Conservation (phyloP, 2,329 filamentous ascomycete species). For the Colletotrichum simmondsii region DNA sequence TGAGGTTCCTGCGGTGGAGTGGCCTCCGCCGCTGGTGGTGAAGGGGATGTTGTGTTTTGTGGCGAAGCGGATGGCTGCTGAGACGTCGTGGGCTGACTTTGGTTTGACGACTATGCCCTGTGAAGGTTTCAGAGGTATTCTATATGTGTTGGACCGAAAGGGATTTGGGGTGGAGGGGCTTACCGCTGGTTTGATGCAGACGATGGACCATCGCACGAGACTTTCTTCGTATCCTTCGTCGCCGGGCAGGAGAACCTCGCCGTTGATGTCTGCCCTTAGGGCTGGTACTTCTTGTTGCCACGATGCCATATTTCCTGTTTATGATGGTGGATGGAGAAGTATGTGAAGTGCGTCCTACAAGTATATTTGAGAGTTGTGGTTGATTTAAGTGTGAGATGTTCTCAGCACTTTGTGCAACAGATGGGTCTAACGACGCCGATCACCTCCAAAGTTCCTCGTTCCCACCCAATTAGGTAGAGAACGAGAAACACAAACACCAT, state of each 20-base stretch:
- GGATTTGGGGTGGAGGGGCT: slow-evolving; percentile 41
- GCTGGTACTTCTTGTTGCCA: slow-evolving; percentile 2
- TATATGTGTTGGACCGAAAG: slow-evolving; percentile 51
- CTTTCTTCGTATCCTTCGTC: slow-evolving; percentile 47
- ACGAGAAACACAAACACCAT: background rate
- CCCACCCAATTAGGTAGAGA: background rate
- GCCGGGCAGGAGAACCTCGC: slow-evolving; percentile 45
- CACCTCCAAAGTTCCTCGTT: background rate
- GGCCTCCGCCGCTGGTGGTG: background rate
- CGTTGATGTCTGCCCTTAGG: slow-evolving; percentile 21
- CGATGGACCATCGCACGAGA: slow-evolving; percentile 49
- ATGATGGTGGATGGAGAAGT: background rate
- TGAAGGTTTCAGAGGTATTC: background rate
- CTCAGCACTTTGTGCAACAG: no score
- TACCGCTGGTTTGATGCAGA: slow-evolving; percentile 48
- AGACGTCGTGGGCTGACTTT: background rate
- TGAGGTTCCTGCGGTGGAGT: background rate
- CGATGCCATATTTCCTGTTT: background rate
- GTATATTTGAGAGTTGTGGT: background rate
- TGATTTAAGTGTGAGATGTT: background rate
- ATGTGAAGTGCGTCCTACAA: background rate
- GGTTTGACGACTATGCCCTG: background rate
- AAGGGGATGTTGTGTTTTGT: background rate
- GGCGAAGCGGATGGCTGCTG: background rate
- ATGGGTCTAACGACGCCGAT: background rate